Conservation (phyloP, 768 basidiomycete species). For the Lactarius akahatsu region DNA sequence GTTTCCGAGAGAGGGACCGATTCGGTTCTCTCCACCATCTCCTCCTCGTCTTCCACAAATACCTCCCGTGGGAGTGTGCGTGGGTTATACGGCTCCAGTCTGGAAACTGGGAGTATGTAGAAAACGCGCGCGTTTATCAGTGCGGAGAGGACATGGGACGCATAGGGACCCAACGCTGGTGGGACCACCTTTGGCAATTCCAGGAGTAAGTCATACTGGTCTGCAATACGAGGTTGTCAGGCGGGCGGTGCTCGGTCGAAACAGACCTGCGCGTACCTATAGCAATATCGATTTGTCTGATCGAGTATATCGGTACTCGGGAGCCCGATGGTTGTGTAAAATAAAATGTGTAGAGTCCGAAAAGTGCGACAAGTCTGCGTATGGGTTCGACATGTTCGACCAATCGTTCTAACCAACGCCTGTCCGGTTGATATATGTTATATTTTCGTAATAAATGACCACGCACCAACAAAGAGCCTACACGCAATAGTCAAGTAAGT, state of each 20-base stretch:
- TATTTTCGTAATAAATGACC: neutral
- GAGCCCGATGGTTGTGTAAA: slow-evolving; percentile 61
- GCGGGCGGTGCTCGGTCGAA: slow-evolving; percentile 41
- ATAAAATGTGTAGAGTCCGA: slow-evolving; percentile 69
- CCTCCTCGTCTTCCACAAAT: slow-evolving; percentile 44
- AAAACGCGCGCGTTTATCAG: slow-evolving; percentile 54
- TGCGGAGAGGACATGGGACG: slow-evolving; percentile 47
- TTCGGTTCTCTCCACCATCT: neutral
- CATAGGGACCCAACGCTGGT: slow-evolving; percentile 49
- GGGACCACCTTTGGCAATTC: slow-evolving; percentile 48
- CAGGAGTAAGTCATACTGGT: slow-evolving; percentile 53
- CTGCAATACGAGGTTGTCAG: slow-evolving; percentile 39
- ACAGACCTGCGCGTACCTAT: slow-evolving; percentile 30
- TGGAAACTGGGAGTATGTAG: slow-evolving; percentile 56
- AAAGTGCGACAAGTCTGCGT: slow-evolving; percentile 58
- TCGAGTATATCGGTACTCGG: slow-evolving; percentile 48
- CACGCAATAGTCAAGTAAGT: slow-evolving; percentile 57
- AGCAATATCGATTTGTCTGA: slow-evolving; percentile 61
- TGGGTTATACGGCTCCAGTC: slow-evolving; percentile 54
- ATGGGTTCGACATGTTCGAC: slow-evolving; percentile 50
- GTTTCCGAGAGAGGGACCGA: neutral
- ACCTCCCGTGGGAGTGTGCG: slow-evolving; percentile 68
- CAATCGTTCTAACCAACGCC: slow-evolving; percentile 49
- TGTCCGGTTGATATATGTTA: neutral
- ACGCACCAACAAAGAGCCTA: slow-evolving; percentile 67